Evolutionary conservation across 768 basidiomycete genomes (phyloP), one percentile per base, ranked within the genome.

Genomic region (Strobilomyces confusus): DNA sequence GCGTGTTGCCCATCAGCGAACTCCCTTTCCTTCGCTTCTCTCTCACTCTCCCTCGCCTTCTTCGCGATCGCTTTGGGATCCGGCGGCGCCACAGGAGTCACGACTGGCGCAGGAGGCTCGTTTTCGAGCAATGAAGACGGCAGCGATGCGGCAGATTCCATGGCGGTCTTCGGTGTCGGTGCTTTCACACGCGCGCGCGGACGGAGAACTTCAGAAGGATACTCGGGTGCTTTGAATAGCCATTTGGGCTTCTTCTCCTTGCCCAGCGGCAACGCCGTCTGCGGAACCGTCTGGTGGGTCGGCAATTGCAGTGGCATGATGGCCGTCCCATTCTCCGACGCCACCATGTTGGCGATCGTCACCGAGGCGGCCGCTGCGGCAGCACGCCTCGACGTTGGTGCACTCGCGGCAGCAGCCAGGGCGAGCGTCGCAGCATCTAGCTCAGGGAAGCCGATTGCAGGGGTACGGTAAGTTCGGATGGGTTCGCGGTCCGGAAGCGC

Each of bases 401-500:
- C 84, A 49, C 76, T 81, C 4, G 82, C 81, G 0, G 85, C 82
- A 15, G 77, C 80, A 1, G 81, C 84, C 8, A 83, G 68, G 1
- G 88, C 87, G 38, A 89, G 73, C 0, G 83, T 83, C 9, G 86
- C 81, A 48, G 88, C 72, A 62, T 88, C 87, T 52, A 86, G 73
- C 63, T 87, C 89, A 5, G 87, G 92, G 78, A 86, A 91, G 25
- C 89, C 89, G 50, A 90, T 82, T 8, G 87, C 89, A 9, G 92
- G 87, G 0, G 95, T 95, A 33, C 97, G 86, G 71, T 87, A 89
- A 7, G 97, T 98, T 69, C 92, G 80, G 66, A 89, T 80, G 2
- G 92, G 88, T 54, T 99, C 95, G 41, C 95, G 85, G 66, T 99
- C 97, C 0, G 97, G 95, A 23, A 98, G 74, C 4, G 82, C 82